A percentile compares a stretch with the other conserved stretches of the same genome.
These are phyloP conservation scores for Kokia cookei DNA, from an alignment of 441 rosid species.

Conservation along the genomic window DNA sequence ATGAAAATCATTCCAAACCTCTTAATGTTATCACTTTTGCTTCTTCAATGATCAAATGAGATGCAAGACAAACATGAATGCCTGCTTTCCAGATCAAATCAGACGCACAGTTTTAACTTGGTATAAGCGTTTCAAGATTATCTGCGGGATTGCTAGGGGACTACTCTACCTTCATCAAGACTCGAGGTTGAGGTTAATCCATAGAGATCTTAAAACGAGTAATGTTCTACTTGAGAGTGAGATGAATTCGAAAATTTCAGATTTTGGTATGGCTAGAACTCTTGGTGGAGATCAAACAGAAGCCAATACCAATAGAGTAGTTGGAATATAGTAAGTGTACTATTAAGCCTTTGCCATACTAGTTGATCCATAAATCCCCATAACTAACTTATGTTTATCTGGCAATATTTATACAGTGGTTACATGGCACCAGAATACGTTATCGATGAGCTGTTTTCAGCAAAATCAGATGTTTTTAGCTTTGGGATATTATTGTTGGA, in stretches of 20 bases:
- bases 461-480: background rate
- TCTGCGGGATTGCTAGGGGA: background rate
- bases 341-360: too few relatives aligned
- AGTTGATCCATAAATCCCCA: too few relatives aligned
- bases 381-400: background rate
- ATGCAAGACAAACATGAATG: background rate
- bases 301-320: too few relatives aligned
- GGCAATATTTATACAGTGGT: background rate
- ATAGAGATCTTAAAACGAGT: background rate
- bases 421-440: background rate
- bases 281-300: too few relatives aligned
- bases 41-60: background rate
- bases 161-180: background rate
- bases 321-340: too few relatives aligned
- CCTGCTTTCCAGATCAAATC: background rate
- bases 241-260: background rate
- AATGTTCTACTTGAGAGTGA: background rate
- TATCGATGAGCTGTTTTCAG: background rate
- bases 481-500: background rate
- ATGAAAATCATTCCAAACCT: constrained; percentile 16
- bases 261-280: too few relatives aligned
- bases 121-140: background rate
- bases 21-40: background rate
- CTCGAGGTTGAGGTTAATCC: background rate
- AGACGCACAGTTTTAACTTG: background rate